Conservation (phyloP, 164 flowering plant species). For the Pachysandra terminalis region DNA sequence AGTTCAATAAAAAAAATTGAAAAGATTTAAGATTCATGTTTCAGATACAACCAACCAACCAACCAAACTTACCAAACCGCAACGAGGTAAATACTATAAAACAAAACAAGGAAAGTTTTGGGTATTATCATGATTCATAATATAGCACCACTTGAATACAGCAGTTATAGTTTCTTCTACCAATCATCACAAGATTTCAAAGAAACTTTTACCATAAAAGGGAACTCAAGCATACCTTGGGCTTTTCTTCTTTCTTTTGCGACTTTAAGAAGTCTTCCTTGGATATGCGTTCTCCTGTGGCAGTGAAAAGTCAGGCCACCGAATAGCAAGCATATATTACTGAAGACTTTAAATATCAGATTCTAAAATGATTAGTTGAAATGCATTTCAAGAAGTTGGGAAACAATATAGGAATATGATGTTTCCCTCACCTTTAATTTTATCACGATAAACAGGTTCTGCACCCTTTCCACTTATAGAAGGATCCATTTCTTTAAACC, state of each 20-base stretch:
- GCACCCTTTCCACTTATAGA: slow-evolving; percentile 72
- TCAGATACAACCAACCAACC: not conserved
- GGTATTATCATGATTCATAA: no score
- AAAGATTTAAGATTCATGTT: no score
- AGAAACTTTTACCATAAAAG: not conserved
- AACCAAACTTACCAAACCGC: not conserved
- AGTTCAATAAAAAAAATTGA: no score
- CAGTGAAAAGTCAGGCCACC: not conserved
- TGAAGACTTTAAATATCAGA: not conserved
- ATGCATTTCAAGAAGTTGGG: not conserved
- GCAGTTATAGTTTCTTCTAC: not conserved
- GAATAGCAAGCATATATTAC: no score
- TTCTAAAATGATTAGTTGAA: not conserved
- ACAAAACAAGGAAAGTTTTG: not conserved
- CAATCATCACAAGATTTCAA: not conserved
- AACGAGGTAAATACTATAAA: no score
- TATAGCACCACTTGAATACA: not conserved
- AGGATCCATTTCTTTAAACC: slow-evolving; percentile 78
- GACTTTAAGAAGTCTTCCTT: slow-evolving; percentile 69
- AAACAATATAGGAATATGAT: not conserved
- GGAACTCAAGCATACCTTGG: slow-evolving; percentile 58
- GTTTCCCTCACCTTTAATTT: slow-evolving; percentile 47
- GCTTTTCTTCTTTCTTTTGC: slow-evolving; percentile 70
- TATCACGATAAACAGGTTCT: slow-evolving; percentile 74
- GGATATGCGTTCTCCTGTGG: slow-evolving; percentile 70